phyloP scores from a whole-genome alignment of 2,329 filamentous ascomycete genomes.

The Cucurbitaria berberidis region DNA sequence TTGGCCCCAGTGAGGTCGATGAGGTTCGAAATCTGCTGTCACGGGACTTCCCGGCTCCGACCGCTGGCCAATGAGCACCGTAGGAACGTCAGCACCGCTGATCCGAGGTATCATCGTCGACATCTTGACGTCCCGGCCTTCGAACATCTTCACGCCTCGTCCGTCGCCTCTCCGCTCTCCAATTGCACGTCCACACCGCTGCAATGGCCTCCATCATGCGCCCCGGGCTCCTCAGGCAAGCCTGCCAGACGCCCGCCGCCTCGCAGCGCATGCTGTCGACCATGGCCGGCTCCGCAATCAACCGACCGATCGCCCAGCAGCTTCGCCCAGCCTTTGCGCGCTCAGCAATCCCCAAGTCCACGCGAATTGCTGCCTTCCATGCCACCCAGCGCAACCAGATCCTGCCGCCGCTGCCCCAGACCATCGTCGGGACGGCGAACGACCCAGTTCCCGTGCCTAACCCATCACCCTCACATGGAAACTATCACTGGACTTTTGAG shows the following conservation, averaged over 20 bases:
- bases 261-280: constrained; percentile 55
- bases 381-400: constrained; percentile 76
- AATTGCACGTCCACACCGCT: constrained; percentile 14
- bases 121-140: constrained; percentile 9
- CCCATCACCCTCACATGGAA: constrained; percentile 79
- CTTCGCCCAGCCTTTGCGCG: constrained; percentile 51
- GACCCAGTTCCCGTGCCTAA: constrained; percentile 79
- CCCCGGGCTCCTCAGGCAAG: constrained; percentile 57
- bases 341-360: constrained; percentile 48
- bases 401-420: constrained; percentile 85
- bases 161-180: constrained; percentile 12
- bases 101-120: constrained; percentile 30
- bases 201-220: constrained; percentile 62
- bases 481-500: constrained; percentile 99
- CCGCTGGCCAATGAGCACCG: constrained; percentile 25
- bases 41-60: constrained; percentile 25
- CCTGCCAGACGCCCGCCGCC: constrained; percentile 47
- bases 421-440: constrained; percentile 82
- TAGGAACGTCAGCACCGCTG: constrained; percentile 24
- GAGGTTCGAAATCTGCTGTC: constrained; percentile 29
- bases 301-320: constrained; percentile 46
- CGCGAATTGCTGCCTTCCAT: constrained; percentile 80
- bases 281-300: constrained; percentile 45
- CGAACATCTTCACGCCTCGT: constrained; percentile 4
- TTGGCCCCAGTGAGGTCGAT: constrained; percentile 33